Conservation (phyloP, 495 filamentous ascomycete genomes). For the Chaetomium cochliodes region DNA sequence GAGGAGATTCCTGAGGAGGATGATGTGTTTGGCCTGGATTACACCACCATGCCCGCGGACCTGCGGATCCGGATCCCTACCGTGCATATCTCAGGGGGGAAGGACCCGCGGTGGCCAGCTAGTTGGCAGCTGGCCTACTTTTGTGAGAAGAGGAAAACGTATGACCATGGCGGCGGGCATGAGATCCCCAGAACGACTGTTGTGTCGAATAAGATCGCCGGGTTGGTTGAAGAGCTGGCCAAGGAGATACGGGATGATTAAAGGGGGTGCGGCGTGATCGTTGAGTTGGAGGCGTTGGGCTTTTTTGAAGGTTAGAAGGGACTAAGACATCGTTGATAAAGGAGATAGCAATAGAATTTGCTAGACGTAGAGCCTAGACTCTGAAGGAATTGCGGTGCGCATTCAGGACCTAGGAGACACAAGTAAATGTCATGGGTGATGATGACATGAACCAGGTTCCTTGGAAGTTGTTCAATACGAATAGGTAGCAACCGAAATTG, state of each 20-base stretch:
- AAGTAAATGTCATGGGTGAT: no score
- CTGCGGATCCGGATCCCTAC: slow-evolving; percentile 57
- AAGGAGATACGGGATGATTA: slow-evolving; percentile 14
- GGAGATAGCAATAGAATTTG: background rate
- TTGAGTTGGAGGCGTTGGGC: background rate
- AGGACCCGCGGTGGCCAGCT: slow-evolving; percentile 57
- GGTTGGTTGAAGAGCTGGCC: slow-evolving; percentile 28
- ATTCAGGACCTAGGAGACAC: no score
- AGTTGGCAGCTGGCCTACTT: slow-evolving; percentile 56
- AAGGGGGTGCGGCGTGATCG: background rate
- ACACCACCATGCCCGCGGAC: slow-evolving; percentile 44
- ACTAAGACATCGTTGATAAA: background rate
- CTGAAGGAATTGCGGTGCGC: no score
- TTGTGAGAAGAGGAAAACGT: slow-evolving; percentile 52
- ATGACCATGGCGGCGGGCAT: slow-evolving; percentile 57
- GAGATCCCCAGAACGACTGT: slow-evolving; percentile 44
- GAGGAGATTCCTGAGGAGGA: slow-evolving; percentile 21
- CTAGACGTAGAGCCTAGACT: background rate
- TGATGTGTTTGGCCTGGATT: slow-evolving; percentile 54
- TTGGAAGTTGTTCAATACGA: no score
- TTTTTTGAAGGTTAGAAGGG: background rate
- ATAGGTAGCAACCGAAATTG: no score
- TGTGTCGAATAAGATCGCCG: slow-evolving; percentile 31
- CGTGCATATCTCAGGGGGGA: slow-evolving; percentile 59
- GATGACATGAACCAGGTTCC: no score